phyloP scores from a whole-genome alignment of 202 grass and related monocot genomes.

The Dendrocalamus latiflorus region DNA sequence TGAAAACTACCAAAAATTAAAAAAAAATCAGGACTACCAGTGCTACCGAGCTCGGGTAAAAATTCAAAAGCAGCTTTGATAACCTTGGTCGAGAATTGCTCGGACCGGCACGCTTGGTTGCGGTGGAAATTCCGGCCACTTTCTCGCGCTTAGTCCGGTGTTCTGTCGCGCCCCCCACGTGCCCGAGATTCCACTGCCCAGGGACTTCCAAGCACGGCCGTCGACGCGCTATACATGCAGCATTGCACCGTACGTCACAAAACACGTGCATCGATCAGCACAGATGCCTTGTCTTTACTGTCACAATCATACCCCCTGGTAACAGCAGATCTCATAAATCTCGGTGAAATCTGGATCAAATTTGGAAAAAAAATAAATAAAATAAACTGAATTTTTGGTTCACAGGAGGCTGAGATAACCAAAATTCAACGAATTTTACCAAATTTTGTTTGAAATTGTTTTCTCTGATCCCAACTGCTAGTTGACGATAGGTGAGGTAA shows the following conservation, averaged over 20 bases:
- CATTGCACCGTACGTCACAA: not conserved
- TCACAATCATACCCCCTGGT: not conserved
- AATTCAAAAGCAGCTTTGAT: too few relatives aligned
- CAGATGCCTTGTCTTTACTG: not conserved
- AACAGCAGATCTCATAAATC: not conserved
- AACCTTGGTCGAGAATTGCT: not conserved
- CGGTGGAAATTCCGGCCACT: not conserved
- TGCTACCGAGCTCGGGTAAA: too few relatives aligned
- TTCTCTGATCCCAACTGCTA: too few relatives aligned
- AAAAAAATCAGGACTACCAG: too few relatives aligned
- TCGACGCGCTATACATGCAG: not conserved
- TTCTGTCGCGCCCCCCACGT: not conserved
- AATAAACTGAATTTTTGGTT: too few relatives aligned
- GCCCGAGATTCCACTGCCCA: slow-evolving; percentile 17
- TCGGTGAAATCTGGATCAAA: too few relatives aligned
- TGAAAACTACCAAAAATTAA: too few relatives aligned
- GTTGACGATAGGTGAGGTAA: not conserved
- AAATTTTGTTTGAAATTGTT: too few relatives aligned
- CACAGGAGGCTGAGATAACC: too few relatives aligned
- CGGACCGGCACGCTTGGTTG: not conserved
- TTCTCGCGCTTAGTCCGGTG: slow-evolving; percentile 4
- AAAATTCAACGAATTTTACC: too few relatives aligned
- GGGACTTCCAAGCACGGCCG: not conserved
- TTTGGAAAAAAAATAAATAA: too few relatives aligned
- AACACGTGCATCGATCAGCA: not conserved